A percentile compares a stretch with the other conserved stretches of the same genome.
Evolutionary conservation across 345 rosid genomes (phyloP).

Genomic region (Heritiera littoralis): DNA sequence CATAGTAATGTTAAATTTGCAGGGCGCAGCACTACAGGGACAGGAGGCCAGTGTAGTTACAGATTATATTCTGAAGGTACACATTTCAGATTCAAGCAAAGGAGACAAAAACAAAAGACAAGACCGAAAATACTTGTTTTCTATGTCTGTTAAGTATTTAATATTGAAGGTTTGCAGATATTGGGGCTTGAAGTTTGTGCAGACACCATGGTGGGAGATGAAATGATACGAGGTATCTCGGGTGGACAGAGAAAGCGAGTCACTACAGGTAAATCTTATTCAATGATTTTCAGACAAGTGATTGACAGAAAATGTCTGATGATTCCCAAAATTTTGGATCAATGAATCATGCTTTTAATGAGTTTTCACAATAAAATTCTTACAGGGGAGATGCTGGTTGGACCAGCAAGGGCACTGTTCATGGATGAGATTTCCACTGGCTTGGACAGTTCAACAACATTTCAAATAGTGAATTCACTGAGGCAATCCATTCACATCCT

Average conservation of each 20-base stretch:
- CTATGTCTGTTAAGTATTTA: neutral
- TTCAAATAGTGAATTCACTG: conserved; percentile 72
- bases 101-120: neutral
- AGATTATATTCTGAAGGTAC: conserved; percentile 21
- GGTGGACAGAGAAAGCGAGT: conserved; percentile 77
- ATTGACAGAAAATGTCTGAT: neutral
- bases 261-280: conserved; percentile 55
- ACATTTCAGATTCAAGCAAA: neutral
- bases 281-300: neutral
- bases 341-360: neutral
- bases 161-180: conserved; percentile 35
- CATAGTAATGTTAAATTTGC: neutral
- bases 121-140: neutral
- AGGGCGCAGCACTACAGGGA: conserved; percentile 19
- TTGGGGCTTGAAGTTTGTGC: conserved; percentile 68
- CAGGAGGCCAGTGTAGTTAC: conserved; percentile 21
- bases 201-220: conserved; percentile 62
- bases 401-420: conserved; percentile 74
- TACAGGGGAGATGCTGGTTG: conserved; percentile 79
- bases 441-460: conserved; percentile 80
- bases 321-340: neutral
- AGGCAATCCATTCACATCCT: conserved; percentile 59
- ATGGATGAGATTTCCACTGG: conserved; percentile 94
- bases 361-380: neutral
- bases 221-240: conserved; percentile 69